These are phyloP conservation scores for Tephrocybe rancida DNA, from an alignment of 768 basidiomycete species.

Conservation along the genomic window DNA sequence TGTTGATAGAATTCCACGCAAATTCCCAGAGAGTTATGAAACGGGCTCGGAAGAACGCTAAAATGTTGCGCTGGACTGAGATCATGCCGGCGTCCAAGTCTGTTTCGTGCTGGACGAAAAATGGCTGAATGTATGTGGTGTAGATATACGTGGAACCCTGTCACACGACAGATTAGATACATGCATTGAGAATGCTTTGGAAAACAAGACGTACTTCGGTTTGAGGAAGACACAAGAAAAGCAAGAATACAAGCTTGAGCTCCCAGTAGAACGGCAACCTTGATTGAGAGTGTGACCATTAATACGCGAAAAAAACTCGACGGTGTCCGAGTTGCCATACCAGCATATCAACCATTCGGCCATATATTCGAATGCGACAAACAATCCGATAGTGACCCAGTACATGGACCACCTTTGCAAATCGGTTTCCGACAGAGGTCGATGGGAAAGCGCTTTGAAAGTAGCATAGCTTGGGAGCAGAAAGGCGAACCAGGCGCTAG, in stretches of 20 bases:
- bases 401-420: conserved; percentile 62
- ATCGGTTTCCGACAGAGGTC: conserved; percentile 51
- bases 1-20: conserved; percentile 45
- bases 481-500: conserved; percentile 70
- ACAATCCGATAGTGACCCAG: conserved; percentile 63
- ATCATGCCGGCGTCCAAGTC: conserved; percentile 62
- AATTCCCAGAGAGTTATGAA: conserved; percentile 50
- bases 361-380: conserved; percentile 64
- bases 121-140: conserved; percentile 60
- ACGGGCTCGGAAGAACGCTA: conserved; percentile 59
- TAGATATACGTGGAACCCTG: conserved; percentile 75
- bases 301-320: not conserved
- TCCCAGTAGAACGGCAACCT: conserved; percentile 85
- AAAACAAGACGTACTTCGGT: conserved; percentile 49
- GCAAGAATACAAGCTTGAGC: conserved; percentile 63
- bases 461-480: conserved; percentile 65
- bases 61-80: conserved; percentile 51
- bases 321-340: conserved; percentile 37
- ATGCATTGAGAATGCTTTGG: not conserved
- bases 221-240: conserved; percentile 72
- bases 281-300: conserved; percentile 3
- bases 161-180: conserved; percentile 8
- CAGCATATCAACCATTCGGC: conserved; percentile 69
- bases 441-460: conserved; percentile 64
- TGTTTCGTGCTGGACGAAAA: conserved; percentile 57